These are phyloP conservation scores for Cutaneotrichosporon mucoides DNA, from an alignment of 1,284 basidiomycete species.

Conservation along the genomic window DNA sequence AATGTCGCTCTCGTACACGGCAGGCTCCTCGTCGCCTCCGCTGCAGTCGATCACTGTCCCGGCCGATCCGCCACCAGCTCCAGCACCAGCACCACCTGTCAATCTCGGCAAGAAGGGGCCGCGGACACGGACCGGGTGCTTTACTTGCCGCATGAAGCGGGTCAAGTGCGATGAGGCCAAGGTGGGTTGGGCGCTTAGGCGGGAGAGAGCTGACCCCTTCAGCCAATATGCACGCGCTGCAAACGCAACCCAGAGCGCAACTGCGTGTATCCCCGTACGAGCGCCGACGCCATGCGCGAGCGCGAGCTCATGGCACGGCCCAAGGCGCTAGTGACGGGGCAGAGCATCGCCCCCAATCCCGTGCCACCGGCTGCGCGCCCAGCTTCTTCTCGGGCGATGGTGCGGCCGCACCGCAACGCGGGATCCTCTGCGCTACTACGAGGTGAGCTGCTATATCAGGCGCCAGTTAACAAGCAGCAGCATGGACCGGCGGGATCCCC, in stretches of 20 bases:
- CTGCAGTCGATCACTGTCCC: no score
- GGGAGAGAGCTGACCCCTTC: neutral
- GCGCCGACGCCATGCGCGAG: neutral
- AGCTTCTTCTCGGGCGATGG: neutral
- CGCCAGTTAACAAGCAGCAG: neutral
- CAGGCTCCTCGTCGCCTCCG: no score
- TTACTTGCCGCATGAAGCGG: conserved; percentile 14
- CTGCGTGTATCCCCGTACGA: conserved; percentile 13
- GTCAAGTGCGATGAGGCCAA: conserved; percentile 20
- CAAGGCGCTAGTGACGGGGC: neutral
- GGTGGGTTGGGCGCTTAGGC: neutral
- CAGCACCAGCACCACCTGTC: neutral
- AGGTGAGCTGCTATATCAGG: neutral
- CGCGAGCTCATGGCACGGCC: neutral
- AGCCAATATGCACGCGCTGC: conserved; percentile 17
- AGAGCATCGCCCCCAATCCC: neutral
- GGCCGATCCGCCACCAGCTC: no score
- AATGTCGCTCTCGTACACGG: no score
- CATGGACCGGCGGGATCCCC: neutral
- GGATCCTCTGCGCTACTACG: neutral
- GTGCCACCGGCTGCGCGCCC: neutral
- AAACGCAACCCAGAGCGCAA: conserved; percentile 15
- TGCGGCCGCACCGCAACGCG: neutral
- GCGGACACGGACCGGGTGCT: conserved; percentile 15
- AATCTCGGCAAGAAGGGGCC: conserved; percentile 17